These are phyloP conservation scores for Russula sp. DNA, from an alignment of 768 basidiomycete genomes.

Conservation along the genomic window DNA sequence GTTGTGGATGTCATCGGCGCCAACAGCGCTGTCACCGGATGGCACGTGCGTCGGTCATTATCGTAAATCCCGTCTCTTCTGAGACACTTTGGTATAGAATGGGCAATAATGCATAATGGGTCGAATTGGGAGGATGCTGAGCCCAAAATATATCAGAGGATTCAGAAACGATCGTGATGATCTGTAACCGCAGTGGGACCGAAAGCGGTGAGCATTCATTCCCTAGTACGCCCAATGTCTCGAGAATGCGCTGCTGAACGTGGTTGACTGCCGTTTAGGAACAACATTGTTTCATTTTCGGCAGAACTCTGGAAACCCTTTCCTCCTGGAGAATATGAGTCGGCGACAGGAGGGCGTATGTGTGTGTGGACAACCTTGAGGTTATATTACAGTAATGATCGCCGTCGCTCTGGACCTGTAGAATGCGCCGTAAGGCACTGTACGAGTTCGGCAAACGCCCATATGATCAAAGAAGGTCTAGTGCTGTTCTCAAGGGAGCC, in stretches of 20 bases:
- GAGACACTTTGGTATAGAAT: conserved; percentile 55
- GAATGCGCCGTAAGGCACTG: neutral
- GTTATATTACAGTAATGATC: neutral
- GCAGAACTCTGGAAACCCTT: conserved; percentile 49
- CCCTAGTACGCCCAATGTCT: too few relatives aligned
- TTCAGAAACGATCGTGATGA: conserved; percentile 56
- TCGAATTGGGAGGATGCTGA: conserved; percentile 21
- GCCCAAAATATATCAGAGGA: conserved; percentile 2
- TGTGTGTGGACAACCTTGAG: conserved; percentile 47
- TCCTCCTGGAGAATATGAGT: conserved; percentile 56
- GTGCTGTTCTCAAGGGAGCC: neutral
- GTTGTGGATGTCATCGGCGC: conserved; percentile 46
- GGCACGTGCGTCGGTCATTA: conserved; percentile 67
- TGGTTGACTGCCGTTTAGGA: conserved; percentile 43
- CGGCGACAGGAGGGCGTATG: conserved; percentile 58
- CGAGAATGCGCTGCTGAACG: neutral
- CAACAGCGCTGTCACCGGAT: conserved; percentile 65
- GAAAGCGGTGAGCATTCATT: conserved; percentile 63
- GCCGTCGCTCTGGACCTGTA: neutral
- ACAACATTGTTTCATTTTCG: conserved; percentile 55
- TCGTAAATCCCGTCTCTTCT: conserved; percentile 79
- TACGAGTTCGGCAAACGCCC: neutral
- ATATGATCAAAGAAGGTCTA: conserved; percentile 13
- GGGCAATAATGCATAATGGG: neutral
- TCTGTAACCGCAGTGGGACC: conserved; percentile 74